Conservation (phyloP, 257 asterid genomes). For the Voacanga thouarsii region DNA sequence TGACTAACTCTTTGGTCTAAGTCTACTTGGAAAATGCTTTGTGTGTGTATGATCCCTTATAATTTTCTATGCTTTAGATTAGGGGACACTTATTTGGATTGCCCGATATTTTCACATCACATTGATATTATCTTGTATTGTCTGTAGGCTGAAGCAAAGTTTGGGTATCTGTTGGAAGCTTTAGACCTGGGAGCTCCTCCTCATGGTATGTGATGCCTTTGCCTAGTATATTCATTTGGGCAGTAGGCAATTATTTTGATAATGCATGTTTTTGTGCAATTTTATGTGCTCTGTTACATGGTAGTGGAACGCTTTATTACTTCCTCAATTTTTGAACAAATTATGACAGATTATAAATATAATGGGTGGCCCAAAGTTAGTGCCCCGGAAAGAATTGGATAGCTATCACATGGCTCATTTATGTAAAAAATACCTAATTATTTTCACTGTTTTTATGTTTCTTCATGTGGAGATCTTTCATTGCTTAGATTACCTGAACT, state of each 20-base stretch:
- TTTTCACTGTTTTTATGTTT: not conserved
- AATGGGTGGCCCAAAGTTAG: not conserved
- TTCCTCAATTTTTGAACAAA: not conserved
- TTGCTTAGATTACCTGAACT: not conserved
- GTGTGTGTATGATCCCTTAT: no score
- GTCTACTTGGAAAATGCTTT: no score
- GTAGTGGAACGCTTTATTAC: not conserved
- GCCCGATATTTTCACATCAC: not conserved
- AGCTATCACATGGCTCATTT: not conserved
- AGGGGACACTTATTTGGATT: not conserved
- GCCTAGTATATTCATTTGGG: not conserved
- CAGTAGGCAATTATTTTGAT: not conserved
- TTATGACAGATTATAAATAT: not conserved
- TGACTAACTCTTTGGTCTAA: no score
- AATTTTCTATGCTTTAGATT: no score
- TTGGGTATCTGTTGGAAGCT: slow-evolving; percentile 97
- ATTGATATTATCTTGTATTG: not conserved
- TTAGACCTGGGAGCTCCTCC: slow-evolving; percentile 99
- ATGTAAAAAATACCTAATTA: not conserved
- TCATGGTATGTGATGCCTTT: slow-evolving; percentile 54
- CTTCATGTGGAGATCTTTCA: not conserved
- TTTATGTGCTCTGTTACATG: not conserved
- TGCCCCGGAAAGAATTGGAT: not conserved
- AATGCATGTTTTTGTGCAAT: not conserved
- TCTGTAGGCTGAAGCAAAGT: slow-evolving; percentile 84